Evolutionary conservation across 129 eudicot genomes (phyloP).

Genomic region (Tanacetum coccineum): DNA sequence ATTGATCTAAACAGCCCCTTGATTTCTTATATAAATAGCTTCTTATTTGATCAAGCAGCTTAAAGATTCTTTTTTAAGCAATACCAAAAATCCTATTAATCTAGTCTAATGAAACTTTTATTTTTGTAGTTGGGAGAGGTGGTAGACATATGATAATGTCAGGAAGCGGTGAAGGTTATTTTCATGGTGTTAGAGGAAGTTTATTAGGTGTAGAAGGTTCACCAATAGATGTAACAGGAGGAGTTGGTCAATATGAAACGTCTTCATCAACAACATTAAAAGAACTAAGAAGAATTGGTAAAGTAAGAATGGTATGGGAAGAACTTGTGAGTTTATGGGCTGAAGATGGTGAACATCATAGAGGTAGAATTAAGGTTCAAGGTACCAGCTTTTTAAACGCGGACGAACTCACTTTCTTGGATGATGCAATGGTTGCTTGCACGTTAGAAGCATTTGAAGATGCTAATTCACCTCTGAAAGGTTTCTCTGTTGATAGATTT

Average conservation of each 20-base stretch:
- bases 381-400: conserved; percentile 66
- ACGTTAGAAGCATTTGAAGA: conserved; percentile 71
- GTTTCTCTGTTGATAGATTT: conserved; percentile 78
- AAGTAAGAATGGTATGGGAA: conserved; percentile 80
- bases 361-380: conserved; percentile 66
- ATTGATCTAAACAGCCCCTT: no score
- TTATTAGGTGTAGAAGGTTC: conserved; percentile 45
- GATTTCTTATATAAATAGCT: no score
- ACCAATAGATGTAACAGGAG: conserved; percentile 26
- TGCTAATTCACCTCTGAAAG: conserved; percentile 47
- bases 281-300: conserved; percentile 59
- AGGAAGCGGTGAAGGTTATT: conserved; percentile 24
- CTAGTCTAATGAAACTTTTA: neutral
- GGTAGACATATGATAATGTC: conserved; percentile 42
- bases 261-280: conserved; percentile 27
- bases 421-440: conserved; percentile 82
- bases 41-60: no score
- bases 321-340: conserved; percentile 82
- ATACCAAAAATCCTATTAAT: neutral
- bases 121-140: conserved; percentile 41
- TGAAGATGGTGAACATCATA: conserved; percentile 74
- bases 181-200: conserved; percentile 41
- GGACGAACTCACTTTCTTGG: conserved; percentile 68
- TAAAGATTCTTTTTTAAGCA: neutral
- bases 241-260: conserved; percentile 26